Evolutionary conservation across 2,329 filamentous ascomycete genomes (phyloP).

Genomic region (Bipolaris oryzae): DNA sequence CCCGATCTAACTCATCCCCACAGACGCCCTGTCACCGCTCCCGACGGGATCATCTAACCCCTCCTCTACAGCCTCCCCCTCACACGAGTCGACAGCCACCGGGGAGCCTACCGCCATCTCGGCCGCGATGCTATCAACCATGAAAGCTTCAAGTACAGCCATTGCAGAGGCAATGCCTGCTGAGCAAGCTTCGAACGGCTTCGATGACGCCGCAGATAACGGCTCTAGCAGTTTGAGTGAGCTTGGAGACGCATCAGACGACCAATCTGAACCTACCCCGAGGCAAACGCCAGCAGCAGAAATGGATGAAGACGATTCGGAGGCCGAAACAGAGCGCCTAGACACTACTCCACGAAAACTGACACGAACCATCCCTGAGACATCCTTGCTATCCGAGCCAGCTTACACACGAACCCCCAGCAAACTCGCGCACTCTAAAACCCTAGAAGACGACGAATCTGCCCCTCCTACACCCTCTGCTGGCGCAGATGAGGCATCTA

Average conservation of each 20-base stretch:
- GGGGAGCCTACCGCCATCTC: constrained; percentile 20
- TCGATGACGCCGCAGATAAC: constrained; percentile 60
- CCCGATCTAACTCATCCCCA: constrained; percentile 7
- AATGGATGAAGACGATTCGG: constrained; percentile 69
- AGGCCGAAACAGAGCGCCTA: constrained; percentile 92
- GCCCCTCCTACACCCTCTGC: constrained; percentile 37
- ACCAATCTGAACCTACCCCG: constrained; percentile 48
- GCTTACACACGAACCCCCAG: constrained; percentile 45
- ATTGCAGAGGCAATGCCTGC: constrained; percentile 21
- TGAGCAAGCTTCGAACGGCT: constrained; percentile 20
- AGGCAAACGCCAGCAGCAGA: constrained; percentile 29
- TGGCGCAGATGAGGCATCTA: constrained; percentile 20
- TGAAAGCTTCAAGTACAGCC: constrained; percentile 30
- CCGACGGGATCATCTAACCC: constrained; percentile 23
- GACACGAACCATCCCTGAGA: constrained; percentile 46
- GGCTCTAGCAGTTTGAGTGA: constrained; percentile 91
- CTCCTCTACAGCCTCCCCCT: constrained; percentile 56
- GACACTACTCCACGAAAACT: constrained; percentile 81
- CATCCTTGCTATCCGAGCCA: constrained; percentile 42
- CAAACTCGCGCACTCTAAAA: constrained; percentile 45
- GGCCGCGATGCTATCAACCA: constrained; percentile 33
- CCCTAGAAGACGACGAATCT: constrained; percentile 40
- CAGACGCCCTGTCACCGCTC: constrained; percentile 25
- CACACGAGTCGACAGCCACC: constrained; percentile 20
- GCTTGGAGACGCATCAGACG: constrained; percentile 79